A percentile compares a stretch with the other conserved stretches of the same genome.
Conservation (phyloP, 164 flowering plant genomes). For the Stephania japonica region DNA sequence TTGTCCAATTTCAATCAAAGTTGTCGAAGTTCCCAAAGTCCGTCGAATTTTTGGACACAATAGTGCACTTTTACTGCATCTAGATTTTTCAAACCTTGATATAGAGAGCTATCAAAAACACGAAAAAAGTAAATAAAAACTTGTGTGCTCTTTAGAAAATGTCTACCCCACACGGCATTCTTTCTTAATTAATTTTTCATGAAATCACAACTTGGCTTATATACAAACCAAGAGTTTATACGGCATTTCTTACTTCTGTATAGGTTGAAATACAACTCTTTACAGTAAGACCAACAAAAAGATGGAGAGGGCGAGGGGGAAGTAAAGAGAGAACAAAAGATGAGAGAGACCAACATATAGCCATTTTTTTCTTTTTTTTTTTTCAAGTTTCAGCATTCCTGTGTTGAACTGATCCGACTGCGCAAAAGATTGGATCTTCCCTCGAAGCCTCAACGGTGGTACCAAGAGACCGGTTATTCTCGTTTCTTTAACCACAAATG, state of each 20-base stretch:
- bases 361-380: background rate
- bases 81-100: no score
- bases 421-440: background rate
- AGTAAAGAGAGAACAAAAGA: background rate
- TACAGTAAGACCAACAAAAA: background rate
- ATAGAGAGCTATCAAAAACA: background rate
- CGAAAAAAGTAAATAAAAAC: background rate
- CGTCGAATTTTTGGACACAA: no score
- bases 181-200: background rate
- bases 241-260: background rate
- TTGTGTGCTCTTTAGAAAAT: background rate
- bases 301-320: background rate
- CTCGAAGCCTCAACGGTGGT: background rate
- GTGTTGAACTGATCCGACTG: background rate
- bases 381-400: background rate
- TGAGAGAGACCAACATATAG: background rate
- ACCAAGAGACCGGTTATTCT: background rate
- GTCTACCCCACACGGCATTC: background rate
- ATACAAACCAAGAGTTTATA: background rate
- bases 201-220: background rate
- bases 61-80: no score
- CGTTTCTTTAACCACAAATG: background rate
- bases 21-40: no score
- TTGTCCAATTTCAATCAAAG: no score
- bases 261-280: background rate